Conservation (phyloP, 768 basidiomycete species). For the Collybia mongolica region DNA sequence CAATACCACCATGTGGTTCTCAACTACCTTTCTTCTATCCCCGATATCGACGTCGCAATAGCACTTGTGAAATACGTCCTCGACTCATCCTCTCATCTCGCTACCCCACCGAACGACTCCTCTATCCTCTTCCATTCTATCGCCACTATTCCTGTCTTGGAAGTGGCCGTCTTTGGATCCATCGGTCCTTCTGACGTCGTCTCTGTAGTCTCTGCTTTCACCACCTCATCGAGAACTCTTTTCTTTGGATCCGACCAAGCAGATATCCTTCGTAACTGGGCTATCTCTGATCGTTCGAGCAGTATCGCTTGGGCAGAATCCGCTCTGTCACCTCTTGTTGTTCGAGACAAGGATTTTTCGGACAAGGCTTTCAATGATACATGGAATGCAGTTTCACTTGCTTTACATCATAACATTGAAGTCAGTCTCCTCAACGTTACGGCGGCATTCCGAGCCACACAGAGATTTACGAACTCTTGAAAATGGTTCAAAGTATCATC, state of each 20-base stretch:
- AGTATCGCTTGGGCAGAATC: slow-evolving; percentile 53
- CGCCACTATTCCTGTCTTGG: slow-evolving; percentile 48
- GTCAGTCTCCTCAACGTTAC: slow-evolving; percentile 46
- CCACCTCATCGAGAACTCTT: slow-evolving; percentile 43
- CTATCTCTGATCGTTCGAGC: slow-evolving; percentile 37
- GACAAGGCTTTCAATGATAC: slow-evolving; percentile 44
- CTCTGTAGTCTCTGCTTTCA: slow-evolving; percentile 49
- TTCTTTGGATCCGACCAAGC: slow-evolving; percentile 62
- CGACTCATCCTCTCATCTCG: slow-evolving; percentile 22
- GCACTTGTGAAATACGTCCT: slow-evolving; percentile 52
- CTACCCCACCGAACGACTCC: slow-evolving; percentile 38
- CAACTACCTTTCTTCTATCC: slow-evolving; percentile 52
- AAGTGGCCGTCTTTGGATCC: slow-evolving; percentile 65
- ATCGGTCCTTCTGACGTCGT: slow-evolving; percentile 46
- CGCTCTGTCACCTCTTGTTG: slow-evolving; percentile 47
- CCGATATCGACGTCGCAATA: slow-evolving; percentile 40
- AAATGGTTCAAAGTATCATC: slow-evolving; percentile 5
- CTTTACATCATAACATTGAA: slow-evolving; percentile 27
- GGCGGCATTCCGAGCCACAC: slow-evolving; percentile 30
- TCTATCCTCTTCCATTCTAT: slow-evolving; percentile 40
- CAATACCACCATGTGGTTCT: slow-evolving; percentile 58
- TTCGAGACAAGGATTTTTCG: slow-evolving; percentile 46
- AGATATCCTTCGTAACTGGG: slow-evolving; percentile 50
- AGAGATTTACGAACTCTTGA: slow-evolving; percentile 29
- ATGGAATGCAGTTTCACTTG: slow-evolving; percentile 44